Base-by-base conservation (phyloP, 1,139 yeast species). In the Kurtzmaniella quercitrusa region DNA sequence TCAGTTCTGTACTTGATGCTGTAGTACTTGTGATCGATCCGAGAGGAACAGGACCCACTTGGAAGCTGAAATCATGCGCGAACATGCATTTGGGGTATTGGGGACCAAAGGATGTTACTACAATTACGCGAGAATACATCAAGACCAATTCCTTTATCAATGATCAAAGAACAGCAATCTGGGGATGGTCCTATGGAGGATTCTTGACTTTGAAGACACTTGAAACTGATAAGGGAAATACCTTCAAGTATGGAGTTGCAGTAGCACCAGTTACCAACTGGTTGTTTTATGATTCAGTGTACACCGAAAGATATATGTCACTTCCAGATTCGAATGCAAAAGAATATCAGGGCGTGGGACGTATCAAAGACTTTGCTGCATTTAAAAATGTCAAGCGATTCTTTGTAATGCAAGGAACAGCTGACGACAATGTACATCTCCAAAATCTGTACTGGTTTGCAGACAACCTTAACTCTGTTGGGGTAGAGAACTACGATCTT, bases 401-500 rank as follows among this genome's bases (percentile, higher is more conserved):
- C 56, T 63, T 93, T 48, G 56, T 93, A 5, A 84, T 91, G 84
- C 98, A 93, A 56, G 99, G 99, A 1, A 85, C 98, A 0, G 95
- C 95, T 2, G 99, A 93, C 63, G 99, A 94, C 59, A 93, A 93
- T 61, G 99, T 93, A 19, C 98, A 93, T 63, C 68, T 89, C 48
- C 96, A 89, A 59, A 89, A 93, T 63, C 84, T 95, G 35, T 71
- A 84, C 50, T 78, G 83, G 57, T 65, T 93, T 34, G 55, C 93
- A 18, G 97, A 94, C 60, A 63, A 77, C 45, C 68, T 93, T 40
- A 84, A 88, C 55, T 39, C 75, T 42, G 65, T 68, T 17, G 70
- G 68, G 7, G 77, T 88, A 9, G 89, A 84, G 52, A 93, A 93
- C 61, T 93, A 85, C 59, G 99, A 93, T 54, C 76, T 89, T 56